Evolutionary conservation across 208 protist genomes (phyloP).

Genomic region (Leptomonas seymouri): DNA sequence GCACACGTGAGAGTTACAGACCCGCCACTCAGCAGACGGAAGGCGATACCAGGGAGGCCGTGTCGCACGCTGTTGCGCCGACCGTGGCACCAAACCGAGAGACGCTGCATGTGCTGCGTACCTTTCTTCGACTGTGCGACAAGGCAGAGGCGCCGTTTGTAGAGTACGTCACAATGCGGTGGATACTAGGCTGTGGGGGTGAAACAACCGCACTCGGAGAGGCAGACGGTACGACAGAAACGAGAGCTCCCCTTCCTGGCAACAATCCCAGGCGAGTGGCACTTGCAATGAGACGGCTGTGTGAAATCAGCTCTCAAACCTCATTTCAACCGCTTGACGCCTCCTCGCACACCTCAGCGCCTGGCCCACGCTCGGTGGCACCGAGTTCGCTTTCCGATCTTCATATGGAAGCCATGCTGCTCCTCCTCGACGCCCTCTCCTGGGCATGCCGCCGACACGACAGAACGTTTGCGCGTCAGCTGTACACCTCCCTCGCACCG

Average conservation of each 20-base stretch:
- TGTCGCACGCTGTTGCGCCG: not conserved
- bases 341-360: not conserved
- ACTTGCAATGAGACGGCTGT: not conserved
- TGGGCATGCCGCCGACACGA: slow-evolving; percentile 60
- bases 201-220: not conserved
- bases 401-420: slow-evolving; percentile 23
- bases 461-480: slow-evolving; percentile 40
- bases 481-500: slow-evolving; percentile 25
- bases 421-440: slow-evolving; percentile 54
- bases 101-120: slow-evolving; percentile 47
- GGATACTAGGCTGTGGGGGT: slow-evolving; percentile 30
- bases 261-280: not conserved
- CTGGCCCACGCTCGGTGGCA: not conserved
- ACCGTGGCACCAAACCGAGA: slow-evolving; percentile 19
- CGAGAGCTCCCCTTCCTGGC: not conserved
- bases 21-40: not conserved
- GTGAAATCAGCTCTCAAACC: not conserved
- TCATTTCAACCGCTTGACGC: not conserved
- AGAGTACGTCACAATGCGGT: slow-evolving; percentile 43
- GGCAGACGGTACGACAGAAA: not conserved
- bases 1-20: not conserved
- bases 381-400: slow-evolving; percentile 4
- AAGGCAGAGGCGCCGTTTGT: slow-evolving; percentile 56
- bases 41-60: not conserved
- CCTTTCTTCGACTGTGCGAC: slow-evolving; percentile 62